Conservation (phyloP, 148 eudicot species). For the Gaultheria prostrata region DNA sequence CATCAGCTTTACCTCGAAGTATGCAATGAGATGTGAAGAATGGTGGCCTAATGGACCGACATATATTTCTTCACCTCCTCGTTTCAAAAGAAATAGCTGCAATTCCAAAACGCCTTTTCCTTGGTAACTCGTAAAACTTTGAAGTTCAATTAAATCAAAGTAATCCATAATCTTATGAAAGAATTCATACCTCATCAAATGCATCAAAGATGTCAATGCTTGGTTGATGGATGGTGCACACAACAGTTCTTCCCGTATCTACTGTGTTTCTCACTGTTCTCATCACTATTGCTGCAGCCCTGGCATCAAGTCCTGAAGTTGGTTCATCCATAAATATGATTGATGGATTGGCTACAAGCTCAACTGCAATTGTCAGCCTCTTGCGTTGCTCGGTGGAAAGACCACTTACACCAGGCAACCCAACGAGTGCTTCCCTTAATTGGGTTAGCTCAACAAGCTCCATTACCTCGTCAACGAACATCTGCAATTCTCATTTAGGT, state of each 20-base stretch:
- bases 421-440: slow-evolving; percentile 54
- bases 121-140: not conserved
- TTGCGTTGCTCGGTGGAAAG: slow-evolving; percentile 72
- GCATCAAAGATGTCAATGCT: slow-evolving; percentile 67
- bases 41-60: slow-evolving; percentile 68
- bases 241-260: slow-evolving; percentile 60
- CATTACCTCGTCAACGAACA: slow-evolving; percentile 70
- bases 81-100: slow-evolving; percentile 57
- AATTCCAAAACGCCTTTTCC: not conserved
- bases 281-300: slow-evolving; percentile 84
- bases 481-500: slow-evolving; percentile 4
- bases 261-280: slow-evolving; percentile 65
- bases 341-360: slow-evolving; percentile 71
- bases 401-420: slow-evolving; percentile 66
- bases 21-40: slow-evolving; percentile 45
- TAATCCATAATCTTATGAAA: not conserved
- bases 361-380: slow-evolving; percentile 65
- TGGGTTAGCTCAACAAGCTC: slow-evolving; percentile 63
- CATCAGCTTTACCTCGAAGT: slow-evolving; percentile 46
- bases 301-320: slow-evolving; percentile 69
- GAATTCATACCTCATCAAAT: slow-evolving; percentile 9
- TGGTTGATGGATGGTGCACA: slow-evolving; percentile 75
- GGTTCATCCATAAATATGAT: slow-evolving; percentile 73
- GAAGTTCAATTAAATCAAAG: not conserved
- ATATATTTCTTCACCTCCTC: slow-evolving; percentile 68